These are phyloP conservation scores for Tolypocladium cylindrosporum DNA, from an alignment of 2,329 filamentous ascomycete species.

Conservation along the genomic window DNA sequence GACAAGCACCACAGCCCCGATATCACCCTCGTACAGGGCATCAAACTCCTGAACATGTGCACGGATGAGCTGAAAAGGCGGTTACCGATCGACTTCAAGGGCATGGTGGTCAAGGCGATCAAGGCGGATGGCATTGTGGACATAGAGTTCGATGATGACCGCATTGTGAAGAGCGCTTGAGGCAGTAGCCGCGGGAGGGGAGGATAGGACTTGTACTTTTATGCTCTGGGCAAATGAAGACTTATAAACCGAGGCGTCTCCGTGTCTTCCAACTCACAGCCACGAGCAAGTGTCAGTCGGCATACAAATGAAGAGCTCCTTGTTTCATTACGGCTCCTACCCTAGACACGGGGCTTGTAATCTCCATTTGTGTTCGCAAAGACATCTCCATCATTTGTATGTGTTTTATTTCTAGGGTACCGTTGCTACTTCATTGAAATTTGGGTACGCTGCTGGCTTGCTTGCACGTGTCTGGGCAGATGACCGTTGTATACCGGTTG, in stretches of 20 bases:
- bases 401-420: too few relatives aligned
- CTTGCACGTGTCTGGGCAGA: not conserved
- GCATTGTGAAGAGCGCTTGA: conserved; percentile 54
- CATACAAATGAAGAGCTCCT: not conserved
- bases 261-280: not conserved
- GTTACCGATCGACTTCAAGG: conserved; percentile 98
- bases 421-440: too few relatives aligned
- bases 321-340: not conserved
- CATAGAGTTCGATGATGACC: conserved; percentile 76
- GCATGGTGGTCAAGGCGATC: conserved; percentile 85
- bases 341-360: not conserved
- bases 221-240: conserved; percentile 13
- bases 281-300: not conserved
- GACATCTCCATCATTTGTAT: too few relatives aligned
- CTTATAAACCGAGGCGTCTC: not conserved
- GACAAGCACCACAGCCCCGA: conserved; percentile 98
- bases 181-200: conserved; percentile 5
- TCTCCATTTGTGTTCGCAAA: not conserved
- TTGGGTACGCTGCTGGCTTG: not conserved
- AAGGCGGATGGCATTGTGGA: conserved; percentile 88
- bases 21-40: conserved; percentile 77
- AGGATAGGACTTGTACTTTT: conserved; percentile 24
- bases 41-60: conserved; percentile 90
- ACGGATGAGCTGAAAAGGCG: conserved; percentile 94
- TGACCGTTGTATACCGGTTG: not conserved